Conservation (phyloP, 2,329 filamentous ascomycete genomes). For the Aspergillus aculeatinus region DNA sequence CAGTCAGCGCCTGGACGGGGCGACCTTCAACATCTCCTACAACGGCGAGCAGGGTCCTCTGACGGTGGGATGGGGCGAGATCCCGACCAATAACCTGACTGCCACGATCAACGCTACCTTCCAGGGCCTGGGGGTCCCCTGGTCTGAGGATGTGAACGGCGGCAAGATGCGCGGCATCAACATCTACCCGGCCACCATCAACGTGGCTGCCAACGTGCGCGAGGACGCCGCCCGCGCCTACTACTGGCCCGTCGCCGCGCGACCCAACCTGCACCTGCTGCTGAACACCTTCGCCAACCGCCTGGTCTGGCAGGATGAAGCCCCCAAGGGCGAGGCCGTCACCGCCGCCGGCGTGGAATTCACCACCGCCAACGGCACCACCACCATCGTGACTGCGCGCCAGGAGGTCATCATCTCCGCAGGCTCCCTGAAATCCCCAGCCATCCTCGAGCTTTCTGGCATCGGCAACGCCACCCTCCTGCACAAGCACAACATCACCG, state of each 20-base stretch:
- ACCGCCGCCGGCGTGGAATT: constrained; percentile 33
- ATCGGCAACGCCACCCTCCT: constrained; percentile 49
- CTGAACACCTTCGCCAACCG: constrained; percentile 32
- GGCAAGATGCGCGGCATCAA: constrained; percentile 48
- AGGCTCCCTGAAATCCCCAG: constrained; percentile 57
- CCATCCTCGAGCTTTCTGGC: constrained; percentile 60
- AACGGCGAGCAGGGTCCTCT: constrained; percentile 33
- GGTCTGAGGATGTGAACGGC: constrained; percentile 37
- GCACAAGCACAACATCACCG: constrained; percentile 24
- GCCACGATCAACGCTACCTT: constrained; percentile 25
- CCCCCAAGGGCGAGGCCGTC: constrained; percentile 15
- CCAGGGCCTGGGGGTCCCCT: constrained; percentile 18
- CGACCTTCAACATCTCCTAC: constrained; percentile 27
- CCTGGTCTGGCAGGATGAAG: too few species aligned
- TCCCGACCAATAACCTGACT: background rate
- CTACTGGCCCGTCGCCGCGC: constrained; percentile 44
- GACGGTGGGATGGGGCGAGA: constrained; percentile 26
- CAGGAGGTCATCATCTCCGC: constrained; percentile 61
- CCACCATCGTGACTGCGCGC: constrained; percentile 23
- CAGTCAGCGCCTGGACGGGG: constrained; percentile 16
- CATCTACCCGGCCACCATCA: constrained; percentile 44
- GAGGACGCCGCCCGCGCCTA: constrained; percentile 52
- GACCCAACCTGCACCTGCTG: constrained; percentile 43
- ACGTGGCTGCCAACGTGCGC: constrained; percentile 40
- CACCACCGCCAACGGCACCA: constrained; percentile 23